These are phyloP conservation scores for Ceratocystis colombiana DNA, from an alignment of 2,329 filamentous ascomycete species.

Conservation along the genomic window DNA sequence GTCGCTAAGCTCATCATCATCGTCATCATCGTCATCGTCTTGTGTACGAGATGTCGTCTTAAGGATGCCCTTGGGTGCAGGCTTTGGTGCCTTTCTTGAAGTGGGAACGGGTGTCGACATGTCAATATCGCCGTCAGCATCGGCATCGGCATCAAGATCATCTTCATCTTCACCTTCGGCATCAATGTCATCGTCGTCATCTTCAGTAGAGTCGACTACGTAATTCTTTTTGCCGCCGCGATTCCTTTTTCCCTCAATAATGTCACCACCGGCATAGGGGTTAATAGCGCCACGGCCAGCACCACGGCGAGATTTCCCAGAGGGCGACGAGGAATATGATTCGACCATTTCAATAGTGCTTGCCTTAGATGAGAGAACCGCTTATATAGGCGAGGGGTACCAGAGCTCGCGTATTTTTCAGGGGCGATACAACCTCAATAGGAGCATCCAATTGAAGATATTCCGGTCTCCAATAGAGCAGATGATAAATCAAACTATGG, in stretches of 20 bases:
- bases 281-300: constrained; percentile 9
- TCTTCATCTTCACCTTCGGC: constrained; percentile 35
- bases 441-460: neutral
- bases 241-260: constrained; percentile 43
- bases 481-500: neutral
- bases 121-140: constrained; percentile 42
- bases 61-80: constrained; percentile 19
- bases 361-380: neutral
- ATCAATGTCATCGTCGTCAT: constrained; percentile 37
- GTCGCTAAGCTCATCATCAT: constrained; percentile 49
- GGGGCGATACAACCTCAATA: neutral
- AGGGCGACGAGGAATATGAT: constrained; percentile 17
- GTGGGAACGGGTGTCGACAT: constrained; percentile 35
- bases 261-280: constrained; percentile 36
- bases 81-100: constrained; percentile 25
- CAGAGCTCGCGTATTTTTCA: neutral
- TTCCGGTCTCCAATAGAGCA: neutral
- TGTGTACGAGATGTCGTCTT: constrained; percentile 30
- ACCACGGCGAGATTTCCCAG: constrained; percentile 37
- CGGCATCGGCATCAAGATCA: constrained; percentile 33
- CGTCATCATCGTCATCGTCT: constrained; percentile 36
- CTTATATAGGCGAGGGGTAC: neutral
- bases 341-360: constrained; percentile 3
- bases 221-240: constrained; percentile 50
- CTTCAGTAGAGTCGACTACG: constrained; percentile 46